These are phyloP conservation scores for Dactylella cylindrospora DNA, from an alignment of 2,329 filamentous ascomycete species.

Conservation along the genomic window DNA sequence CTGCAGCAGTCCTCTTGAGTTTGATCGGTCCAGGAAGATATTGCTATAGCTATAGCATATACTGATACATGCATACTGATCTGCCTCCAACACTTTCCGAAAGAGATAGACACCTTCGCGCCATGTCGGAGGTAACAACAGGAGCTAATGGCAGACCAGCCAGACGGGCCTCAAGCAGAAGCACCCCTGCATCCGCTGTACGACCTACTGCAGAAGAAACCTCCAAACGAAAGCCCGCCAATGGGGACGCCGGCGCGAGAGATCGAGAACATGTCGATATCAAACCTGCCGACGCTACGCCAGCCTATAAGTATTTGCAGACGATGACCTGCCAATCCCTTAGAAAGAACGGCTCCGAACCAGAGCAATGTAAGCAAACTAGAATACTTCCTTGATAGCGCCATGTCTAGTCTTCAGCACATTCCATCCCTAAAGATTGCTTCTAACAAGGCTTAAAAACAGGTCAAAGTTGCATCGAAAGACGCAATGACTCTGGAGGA, in stretches of 20 bases:
- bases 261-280: not conserved
- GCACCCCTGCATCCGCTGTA: not conserved
- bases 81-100: too few relatives aligned
- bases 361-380: slow-evolving; percentile 26
- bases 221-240: not conserved
- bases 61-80: too few relatives aligned
- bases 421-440: too few relatives aligned
- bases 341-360: slow-evolving; percentile 25
- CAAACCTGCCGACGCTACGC: slow-evolving; percentile 1
- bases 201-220: not conserved
- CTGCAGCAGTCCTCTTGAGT: too few relatives aligned
- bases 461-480: slow-evolving; percentile 46
- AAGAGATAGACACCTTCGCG: too few relatives aligned
- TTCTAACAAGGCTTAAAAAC: too few relatives aligned
- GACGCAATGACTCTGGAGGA: slow-evolving; percentile 40
- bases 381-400: too few relatives aligned
- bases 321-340: slow-evolving; percentile 37
- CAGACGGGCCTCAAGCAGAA: slow-evolving; percentile 1
- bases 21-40: too few relatives aligned
- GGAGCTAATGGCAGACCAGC: too few relatives aligned
- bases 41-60: too few relatives aligned
- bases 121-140: too few relatives aligned
- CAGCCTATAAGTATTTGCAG: slow-evolving; percentile 24
- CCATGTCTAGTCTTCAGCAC: too few relatives aligned
- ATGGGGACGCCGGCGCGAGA: not conserved